Evolutionary conservation across 208 protist species (phyloP).

Genomic region (Trypanosoma vivax): DNA sequence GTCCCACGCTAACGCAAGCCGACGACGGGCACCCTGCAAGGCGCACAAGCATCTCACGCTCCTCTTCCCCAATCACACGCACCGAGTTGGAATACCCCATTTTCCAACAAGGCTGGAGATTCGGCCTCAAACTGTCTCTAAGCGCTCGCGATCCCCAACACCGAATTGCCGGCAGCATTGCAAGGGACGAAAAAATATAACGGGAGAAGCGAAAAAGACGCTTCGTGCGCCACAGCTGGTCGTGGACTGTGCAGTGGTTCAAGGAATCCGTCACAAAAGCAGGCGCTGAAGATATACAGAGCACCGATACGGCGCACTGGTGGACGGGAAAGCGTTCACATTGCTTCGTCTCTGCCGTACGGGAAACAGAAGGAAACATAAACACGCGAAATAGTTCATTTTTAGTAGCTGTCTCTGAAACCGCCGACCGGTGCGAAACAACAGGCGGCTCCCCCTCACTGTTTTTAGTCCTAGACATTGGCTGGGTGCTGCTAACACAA

Average conservation of each 20-base stretch:
- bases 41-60: constrained; percentile 39
- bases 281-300: constrained; percentile 1
- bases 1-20: constrained; percentile 25
- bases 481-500: no score
- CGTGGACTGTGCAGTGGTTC: no score
- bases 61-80: constrained; percentile 31
- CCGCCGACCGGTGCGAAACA: no score
- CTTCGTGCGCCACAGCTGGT: not conserved
- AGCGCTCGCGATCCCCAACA: not conserved
- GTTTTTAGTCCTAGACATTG: no score
- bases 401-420: no score
- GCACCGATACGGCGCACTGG: constrained; percentile 15
- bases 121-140: not conserved
- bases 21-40: constrained; percentile 41
- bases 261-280: not conserved
- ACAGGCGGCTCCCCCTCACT: no score
- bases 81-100: constrained; percentile 17
- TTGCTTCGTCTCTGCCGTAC: constrained; percentile 7
- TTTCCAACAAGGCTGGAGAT: not conserved
- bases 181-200: constrained; percentile 17
- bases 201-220: constrained; percentile 24
- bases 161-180: not conserved
- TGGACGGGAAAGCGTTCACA: constrained; percentile 2
- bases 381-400: no score
- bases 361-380: constrained; percentile 13